These are phyloP conservation scores for Grigorovia yakushimaensis DNA, from an alignment of 805 yeast species.

Conservation along the genomic window DNA sequence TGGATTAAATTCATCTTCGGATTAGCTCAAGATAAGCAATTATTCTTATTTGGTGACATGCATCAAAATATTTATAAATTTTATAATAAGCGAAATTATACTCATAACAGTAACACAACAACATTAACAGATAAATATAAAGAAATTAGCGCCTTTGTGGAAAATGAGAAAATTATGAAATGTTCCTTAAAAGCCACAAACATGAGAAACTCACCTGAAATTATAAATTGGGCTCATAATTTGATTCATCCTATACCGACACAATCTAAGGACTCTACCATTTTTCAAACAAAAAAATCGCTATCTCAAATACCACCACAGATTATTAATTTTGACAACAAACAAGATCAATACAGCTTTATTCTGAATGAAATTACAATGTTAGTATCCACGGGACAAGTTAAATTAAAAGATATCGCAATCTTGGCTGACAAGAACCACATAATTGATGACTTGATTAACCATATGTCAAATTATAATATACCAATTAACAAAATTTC, in stretches of 20 bases:
- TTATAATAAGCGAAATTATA: conserved; percentile 40
- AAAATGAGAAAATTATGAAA: not conserved
- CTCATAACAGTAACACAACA: no score
- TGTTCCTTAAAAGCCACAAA: conserved; percentile 24
- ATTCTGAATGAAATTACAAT: conserved; percentile 16
- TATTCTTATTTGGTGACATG: conserved; percentile 63
- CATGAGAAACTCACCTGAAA: conserved; percentile 54
- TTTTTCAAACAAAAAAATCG: not conserved
- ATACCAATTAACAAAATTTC: conserved; percentile 37
- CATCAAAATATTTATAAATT: conserved; percentile 64
- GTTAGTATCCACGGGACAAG: conserved; percentile 14
- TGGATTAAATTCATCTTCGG: conserved; percentile 37
- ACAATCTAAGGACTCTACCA: not conserved
- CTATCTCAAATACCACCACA: conserved; percentile 7
- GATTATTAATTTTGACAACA: conserved; percentile 6
- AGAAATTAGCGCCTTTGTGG: not conserved
- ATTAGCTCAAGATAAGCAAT: conserved; percentile 36
- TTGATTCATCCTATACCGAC: not conserved
- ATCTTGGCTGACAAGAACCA: conserved; percentile 44
- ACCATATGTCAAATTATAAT: conserved; percentile 33
- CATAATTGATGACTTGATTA: conserved; percentile 34
- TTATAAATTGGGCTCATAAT: conserved; percentile 26
- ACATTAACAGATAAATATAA: not conserved
- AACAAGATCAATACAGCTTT: conserved; percentile 16
- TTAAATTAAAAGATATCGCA: conserved; percentile 35